Evolutionary conservation across 2,329 filamentous ascomycete genomes (phyloP), one percentile per base, ranked within the genome.

Genomic region (Aspergillus floridensis): DNA sequence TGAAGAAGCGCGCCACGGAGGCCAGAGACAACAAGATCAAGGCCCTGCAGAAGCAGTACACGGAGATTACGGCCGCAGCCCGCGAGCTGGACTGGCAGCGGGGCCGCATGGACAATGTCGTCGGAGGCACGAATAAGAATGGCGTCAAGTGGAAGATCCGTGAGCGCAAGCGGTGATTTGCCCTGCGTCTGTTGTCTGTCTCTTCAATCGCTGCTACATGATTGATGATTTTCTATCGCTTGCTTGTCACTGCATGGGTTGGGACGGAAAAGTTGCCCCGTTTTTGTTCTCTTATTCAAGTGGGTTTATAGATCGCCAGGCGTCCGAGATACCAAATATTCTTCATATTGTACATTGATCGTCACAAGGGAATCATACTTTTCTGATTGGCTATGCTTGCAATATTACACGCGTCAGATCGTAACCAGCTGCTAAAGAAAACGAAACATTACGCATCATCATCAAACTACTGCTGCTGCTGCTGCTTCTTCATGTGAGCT

Each of bases 91-190:
- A 86, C 48, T 71, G 81, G 63, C 86, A 88, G 70, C 78, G 85
- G 50, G 85, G 82, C 10, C 83, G 82, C 71, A 88, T 88, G 85
- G 82, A 80, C 63, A 82, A 83, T 61, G 82, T 79, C 2, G 76
- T 85, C 3, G 86, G 85, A 19, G 86, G 86, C 0, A 79, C 83
- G 56, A 88, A 87, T 73, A 87, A 87, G 73, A 78, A 83, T 58
- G 86, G 86, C 8, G 76, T 85, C 66, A 87, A 86, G 67, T 88
- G 85, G 80, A 88, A 87, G 77, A 77, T 85, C 49, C 77, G 85
- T 58, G 84, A 86, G 76, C 77, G 86, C 65, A 88, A 87, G 78
- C 63, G 59, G 64, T 68, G 59, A 67, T 65, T 24, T 24, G 26
- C 8, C 26, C 26, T 29, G 5, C 19, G 26, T 19, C 22, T 19